Evolutionary conservation across 2,329 filamentous ascomycete genomes (phyloP), one percentile per base, ranked within the genome.

Genomic region (Talaromyces sp.): DNA sequence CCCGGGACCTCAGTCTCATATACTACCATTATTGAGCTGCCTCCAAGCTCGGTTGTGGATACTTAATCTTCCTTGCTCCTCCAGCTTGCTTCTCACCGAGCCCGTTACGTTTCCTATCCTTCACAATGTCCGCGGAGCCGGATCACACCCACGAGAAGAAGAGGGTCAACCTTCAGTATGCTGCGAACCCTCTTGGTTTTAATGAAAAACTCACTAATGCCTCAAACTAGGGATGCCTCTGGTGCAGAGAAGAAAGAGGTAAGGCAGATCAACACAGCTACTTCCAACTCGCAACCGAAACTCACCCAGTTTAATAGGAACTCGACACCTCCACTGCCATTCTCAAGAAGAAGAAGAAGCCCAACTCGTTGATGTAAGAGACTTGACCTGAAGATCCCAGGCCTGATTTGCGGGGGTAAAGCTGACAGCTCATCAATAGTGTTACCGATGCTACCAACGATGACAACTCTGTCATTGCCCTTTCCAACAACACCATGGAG

Each of bases 321-420:
- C 90, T 97, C 75, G 94, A 96, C 72, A 91, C 88, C 58, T 86
- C 94, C 48, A 99, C 94, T 41, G 94, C 94, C 65, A 99, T 99
- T 68, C 85, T 99, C 70, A 97, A 97, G 83, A 97, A 97, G 85
- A 99, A 99, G 89, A 99, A 99, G 92, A 99, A 99, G 90, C 92
- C 92, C 68, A 99, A 99, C 80, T 95, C 93, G 71, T 80, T 99
- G 75, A 96, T 99, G 91, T 96, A 82, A 75, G 87, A 76, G 40
- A 29, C 24, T 42, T 20, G 17, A 22, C 51, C 39, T 22, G 16
- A 14, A 10, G 35, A 20, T 30, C 11, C 39, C 29, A 36, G 44
- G 51, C 47, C 39, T 27, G 11, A 24, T 37, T n/a, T 51, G 49
- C 42, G 40, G 47, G 36, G 30, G 56, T 47, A 48, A 61, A 60